phyloP scores from a whole-genome alignment of 208 protist species.

The Acanthamoeba sp. region DNA sequence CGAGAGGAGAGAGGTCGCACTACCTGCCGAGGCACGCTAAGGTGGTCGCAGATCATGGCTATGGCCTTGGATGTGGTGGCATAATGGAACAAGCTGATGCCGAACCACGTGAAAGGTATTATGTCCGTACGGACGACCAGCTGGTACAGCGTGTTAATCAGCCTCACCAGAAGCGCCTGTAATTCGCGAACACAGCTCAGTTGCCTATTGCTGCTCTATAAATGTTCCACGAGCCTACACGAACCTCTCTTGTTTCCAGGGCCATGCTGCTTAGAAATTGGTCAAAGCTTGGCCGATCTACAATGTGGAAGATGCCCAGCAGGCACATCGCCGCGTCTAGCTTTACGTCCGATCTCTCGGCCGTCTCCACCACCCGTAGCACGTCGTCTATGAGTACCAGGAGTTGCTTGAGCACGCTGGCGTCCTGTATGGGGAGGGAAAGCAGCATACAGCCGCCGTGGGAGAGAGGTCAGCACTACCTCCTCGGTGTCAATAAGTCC shows the following conservation, averaged over 20 bases:
- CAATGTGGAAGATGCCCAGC: conserved; percentile 69
- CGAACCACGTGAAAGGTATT: conserved; percentile 77
- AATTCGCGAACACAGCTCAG: too few species aligned
- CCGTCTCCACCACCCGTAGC: background rate
- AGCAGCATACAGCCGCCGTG: background rate
- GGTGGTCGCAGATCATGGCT: background rate
- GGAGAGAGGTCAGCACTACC: too few species aligned
- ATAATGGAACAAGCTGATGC: conserved; percentile 80
- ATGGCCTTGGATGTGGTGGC: conserved; percentile 68
- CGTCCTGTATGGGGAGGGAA: background rate
- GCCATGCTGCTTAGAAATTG: background rate
- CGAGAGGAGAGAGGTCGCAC: too few species aligned
- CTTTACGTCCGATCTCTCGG: background rate
- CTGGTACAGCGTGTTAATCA: conserved; percentile 33
- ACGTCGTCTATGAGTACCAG: background rate
- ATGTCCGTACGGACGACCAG: conserved; percentile 14
- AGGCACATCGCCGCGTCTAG: conserved; percentile 72
- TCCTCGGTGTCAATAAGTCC: too few species aligned
- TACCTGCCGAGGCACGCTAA: conserved; percentile 13
- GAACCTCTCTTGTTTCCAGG: background rate
- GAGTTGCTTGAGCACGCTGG: background rate
- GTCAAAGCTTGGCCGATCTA: conserved; percentile 42
- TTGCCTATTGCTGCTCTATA: too few species aligned
- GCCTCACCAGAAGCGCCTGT: conserved; percentile 18
- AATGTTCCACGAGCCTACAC: too few species aligned